phyloP scores from a whole-genome alignment of 2,329 filamentous ascomycete species.

The Gaeumannomyces tritici region DNA sequence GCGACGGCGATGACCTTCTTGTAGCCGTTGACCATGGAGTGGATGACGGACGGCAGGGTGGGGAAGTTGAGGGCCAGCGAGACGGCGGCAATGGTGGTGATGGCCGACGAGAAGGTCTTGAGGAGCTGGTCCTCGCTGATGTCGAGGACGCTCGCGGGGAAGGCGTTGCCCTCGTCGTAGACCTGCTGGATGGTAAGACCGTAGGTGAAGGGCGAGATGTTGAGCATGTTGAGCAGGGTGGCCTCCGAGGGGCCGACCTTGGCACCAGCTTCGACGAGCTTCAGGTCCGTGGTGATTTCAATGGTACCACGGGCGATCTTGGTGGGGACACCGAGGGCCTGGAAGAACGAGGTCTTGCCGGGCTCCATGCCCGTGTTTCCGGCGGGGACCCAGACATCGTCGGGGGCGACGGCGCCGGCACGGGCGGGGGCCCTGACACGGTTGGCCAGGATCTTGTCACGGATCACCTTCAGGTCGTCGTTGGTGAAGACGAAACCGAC shows the following conservation, averaged over 20 bases:
- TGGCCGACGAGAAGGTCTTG: conserved; percentile 67
- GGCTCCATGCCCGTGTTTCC: conserved; percentile 99
- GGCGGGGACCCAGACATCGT: conserved; percentile 88
- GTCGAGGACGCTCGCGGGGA: conserved; percentile 78
- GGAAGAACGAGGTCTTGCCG: conserved; percentile 99
- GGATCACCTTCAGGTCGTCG: conserved; percentile 79
- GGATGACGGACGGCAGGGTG: conserved; percentile 89
- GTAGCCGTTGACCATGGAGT: conserved; percentile 95
- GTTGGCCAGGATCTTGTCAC: conserved; percentile 92
- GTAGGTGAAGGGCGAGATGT: conserved; percentile 99
- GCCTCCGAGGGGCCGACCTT: conserved; percentile 99
- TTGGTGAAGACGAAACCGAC: conserved; percentile 99
- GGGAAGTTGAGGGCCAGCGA: conserved; percentile 93
- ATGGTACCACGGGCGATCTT: conserved; percentile 99
- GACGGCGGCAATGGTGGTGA: conserved; percentile 79
- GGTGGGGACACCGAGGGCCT: conserved; percentile 99
- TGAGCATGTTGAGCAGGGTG: conserved; percentile 98
- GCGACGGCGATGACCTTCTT: conserved; percentile 93
- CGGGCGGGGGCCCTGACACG: conserved; percentile 95
- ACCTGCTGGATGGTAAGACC: conserved; percentile 94
- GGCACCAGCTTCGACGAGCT: conserved; percentile 84
- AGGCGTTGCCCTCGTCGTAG: conserved; percentile 95
- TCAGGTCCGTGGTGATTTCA: conserved; percentile 96
- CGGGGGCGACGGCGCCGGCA: conserved; percentile 91
- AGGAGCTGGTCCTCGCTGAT: conserved; percentile 93